These are phyloP conservation scores for Evernia prunastri DNA, from an alignment of 495 filamentous ascomycete genomes.

Conservation along the genomic window DNA sequence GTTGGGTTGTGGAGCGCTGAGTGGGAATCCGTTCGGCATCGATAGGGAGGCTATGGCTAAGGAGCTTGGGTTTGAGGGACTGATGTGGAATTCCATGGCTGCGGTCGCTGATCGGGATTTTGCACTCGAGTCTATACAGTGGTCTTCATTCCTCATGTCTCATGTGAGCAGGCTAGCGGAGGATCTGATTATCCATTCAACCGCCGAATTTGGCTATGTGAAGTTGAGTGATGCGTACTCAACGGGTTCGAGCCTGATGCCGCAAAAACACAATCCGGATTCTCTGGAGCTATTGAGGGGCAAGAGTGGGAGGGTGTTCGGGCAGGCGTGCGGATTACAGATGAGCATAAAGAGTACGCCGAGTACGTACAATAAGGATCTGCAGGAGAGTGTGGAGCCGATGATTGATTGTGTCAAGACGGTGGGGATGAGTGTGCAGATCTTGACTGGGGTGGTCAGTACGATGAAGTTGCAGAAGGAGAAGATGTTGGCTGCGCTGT, in stretches of 20 bases:
- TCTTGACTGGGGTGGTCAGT: constrained; percentile 69
- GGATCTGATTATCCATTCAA: constrained; percentile 71
- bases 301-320: constrained; percentile 78
- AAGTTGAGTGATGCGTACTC: constrained; percentile 66
- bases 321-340: constrained; percentile 85
- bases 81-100: constrained; percentile 79
- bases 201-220: constrained; percentile 65
- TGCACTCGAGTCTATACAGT: constrained; percentile 85
- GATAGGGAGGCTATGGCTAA: constrained; percentile 82
- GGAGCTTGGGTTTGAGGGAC: constrained; percentile 79
- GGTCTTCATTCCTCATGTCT: constrained; percentile 75
- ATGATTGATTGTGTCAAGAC: constrained; percentile 87
- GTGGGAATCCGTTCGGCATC: constrained; percentile 87
- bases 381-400: constrained; percentile 85
- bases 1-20: constrained; percentile 78
- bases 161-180: constrained; percentile 82
- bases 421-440: constrained; percentile 75
- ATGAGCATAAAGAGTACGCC: constrained; percentile 82
- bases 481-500: constrained; percentile 72
- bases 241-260: constrained; percentile 71
- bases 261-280: constrained; percentile 79
- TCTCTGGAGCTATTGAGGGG: constrained; percentile 81
- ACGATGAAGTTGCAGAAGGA: constrained; percentile 61
- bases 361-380: constrained; percentile 90
- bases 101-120: constrained; percentile 85